Percentiles rank a stretch among this genome's conserved stretches.
phyloP scores from a whole-genome alignment of 2,329 filamentous ascomycete species.

The Purpureocillium takamizusanense region DNA sequence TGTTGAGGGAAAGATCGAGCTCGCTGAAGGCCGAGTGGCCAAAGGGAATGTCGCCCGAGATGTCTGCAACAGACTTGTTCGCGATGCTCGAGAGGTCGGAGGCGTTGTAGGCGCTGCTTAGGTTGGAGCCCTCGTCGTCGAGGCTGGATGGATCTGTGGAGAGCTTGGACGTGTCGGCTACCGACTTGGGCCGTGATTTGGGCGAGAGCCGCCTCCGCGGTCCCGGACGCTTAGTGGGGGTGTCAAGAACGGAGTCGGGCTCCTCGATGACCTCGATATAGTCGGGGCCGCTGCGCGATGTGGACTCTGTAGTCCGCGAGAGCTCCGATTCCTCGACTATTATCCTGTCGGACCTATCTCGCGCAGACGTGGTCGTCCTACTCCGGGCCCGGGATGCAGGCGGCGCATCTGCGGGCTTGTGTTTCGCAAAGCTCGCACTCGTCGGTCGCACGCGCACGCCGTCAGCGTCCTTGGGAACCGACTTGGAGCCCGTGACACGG shows the following conservation, averaged over 20 bases:
- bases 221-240: constrained; percentile 27
- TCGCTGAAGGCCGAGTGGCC: constrained; percentile 60
- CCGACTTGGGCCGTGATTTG: constrained; percentile 16
- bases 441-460: constrained; percentile 7
- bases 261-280: constrained; percentile 25
- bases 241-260: constrained; percentile 23
- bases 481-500: constrained; percentile 7
- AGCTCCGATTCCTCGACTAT: constrained; percentile 6
- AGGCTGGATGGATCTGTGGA: constrained; percentile 19
- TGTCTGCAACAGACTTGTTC: constrained; percentile 48
- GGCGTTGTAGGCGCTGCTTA: constrained; percentile 14
- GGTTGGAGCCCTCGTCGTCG: constrained; percentile 18
- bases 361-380: too few species aligned
- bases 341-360: too few species aligned
- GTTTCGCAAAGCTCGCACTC: constrained; percentile 15
- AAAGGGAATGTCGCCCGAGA: constrained; percentile 48
- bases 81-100: constrained; percentile 28
- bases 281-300: constrained; percentile 10
- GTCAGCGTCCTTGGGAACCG: too few species aligned
- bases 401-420: constrained; percentile 7
- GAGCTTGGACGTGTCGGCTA: constrained; percentile 11
- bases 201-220: constrained; percentile 16
- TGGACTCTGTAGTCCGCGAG: constrained; percentile 6
- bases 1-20: constrained; percentile 44
- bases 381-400: constrained; percentile 12